Percentiles rank a stretch among this genome's conserved stretches.
These are phyloP conservation scores for Colletotrichum tabaci DNA, from an alignment of 2,329 filamentous ascomycete genomes.

Conservation along the genomic window DNA sequence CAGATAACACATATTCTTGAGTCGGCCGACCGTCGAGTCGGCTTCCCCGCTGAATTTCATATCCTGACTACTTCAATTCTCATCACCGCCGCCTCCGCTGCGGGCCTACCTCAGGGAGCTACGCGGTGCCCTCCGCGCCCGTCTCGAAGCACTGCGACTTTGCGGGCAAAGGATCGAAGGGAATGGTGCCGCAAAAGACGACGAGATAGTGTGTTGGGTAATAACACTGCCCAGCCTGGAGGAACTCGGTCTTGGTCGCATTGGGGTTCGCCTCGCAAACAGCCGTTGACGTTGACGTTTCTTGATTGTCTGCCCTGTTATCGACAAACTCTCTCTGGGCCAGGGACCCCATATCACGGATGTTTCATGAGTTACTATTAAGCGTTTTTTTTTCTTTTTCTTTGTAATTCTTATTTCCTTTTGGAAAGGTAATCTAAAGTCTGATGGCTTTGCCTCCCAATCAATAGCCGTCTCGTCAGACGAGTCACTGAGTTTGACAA, in stretches of 20 bases:
- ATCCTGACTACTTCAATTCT: background rate
- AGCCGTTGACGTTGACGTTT: background rate
- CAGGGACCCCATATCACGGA: no score
- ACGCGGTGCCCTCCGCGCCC: no score
- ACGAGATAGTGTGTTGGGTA: background rate
- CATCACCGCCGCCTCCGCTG: background rate
- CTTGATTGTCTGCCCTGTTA: background rate
- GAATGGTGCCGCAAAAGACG: background rate
- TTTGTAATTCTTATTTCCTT: no score
- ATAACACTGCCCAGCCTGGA: background rate
- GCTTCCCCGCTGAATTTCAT: background rate
- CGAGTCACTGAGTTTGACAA: no score
- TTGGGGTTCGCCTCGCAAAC: background rate
- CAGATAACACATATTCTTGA: background rate
- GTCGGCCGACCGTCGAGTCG: background rate
- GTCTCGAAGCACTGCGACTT: no score
- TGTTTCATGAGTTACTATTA: no score
- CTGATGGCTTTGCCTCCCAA: no score
- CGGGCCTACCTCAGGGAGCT: background rate
- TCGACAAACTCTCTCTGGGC: no score
- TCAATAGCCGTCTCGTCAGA: no score
- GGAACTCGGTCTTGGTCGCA: background rate
- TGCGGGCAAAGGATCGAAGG: background rate
- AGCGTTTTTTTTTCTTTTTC: no score
- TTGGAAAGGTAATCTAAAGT: no score